These are phyloP conservation scores for Rosellinia necatrix DNA, from an alignment of 2,329 filamentous ascomycete genomes.

Conservation along the genomic window DNA sequence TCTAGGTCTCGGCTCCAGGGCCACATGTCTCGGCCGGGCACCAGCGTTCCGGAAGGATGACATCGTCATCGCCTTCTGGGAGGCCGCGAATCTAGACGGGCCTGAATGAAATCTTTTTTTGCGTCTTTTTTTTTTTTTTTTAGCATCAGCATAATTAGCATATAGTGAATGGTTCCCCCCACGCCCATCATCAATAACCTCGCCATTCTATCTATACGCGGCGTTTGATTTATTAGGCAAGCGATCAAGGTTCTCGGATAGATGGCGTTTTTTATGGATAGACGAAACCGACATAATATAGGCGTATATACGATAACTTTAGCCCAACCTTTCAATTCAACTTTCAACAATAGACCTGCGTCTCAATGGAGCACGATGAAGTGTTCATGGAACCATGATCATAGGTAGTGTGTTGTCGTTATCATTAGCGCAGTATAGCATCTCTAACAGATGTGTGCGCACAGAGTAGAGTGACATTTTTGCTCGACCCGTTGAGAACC, in stretches of 20 bases:
- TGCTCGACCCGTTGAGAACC: too few relatives aligned
- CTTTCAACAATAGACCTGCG: not conserved
- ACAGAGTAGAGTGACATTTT: not conserved
- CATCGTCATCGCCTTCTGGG: conserved; percentile 39
- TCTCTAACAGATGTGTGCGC: not conserved
- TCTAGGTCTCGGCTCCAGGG: conserved; percentile 33
- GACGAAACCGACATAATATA: not conserved
- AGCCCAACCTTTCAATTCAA: not conserved
- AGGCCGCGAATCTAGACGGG: too few relatives aligned
- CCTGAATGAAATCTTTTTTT: not conserved
- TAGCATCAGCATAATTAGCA: too few relatives aligned
- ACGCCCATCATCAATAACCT: too few relatives aligned
- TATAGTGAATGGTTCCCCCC: too few relatives aligned
- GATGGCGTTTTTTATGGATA: not conserved
- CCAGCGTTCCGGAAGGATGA: conserved; percentile 39
- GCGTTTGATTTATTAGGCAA: not conserved
- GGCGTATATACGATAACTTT: not conserved
- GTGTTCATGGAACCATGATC: not conserved
- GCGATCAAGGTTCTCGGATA: too few relatives aligned
- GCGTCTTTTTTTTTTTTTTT: not conserved
- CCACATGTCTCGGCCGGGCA: conserved; percentile 38
- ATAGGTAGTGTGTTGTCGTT: not conserved
- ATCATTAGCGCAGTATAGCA: not conserved
- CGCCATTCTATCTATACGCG: not conserved
- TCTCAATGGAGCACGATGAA: not conserved